A percentile compares a stretch with the other conserved stretches of the same genome.
These are phyloP conservation scores for Coniella vitis DNA, from an alignment of 2,329 filamentous ascomycete genomes.

Conservation along the genomic window DNA sequence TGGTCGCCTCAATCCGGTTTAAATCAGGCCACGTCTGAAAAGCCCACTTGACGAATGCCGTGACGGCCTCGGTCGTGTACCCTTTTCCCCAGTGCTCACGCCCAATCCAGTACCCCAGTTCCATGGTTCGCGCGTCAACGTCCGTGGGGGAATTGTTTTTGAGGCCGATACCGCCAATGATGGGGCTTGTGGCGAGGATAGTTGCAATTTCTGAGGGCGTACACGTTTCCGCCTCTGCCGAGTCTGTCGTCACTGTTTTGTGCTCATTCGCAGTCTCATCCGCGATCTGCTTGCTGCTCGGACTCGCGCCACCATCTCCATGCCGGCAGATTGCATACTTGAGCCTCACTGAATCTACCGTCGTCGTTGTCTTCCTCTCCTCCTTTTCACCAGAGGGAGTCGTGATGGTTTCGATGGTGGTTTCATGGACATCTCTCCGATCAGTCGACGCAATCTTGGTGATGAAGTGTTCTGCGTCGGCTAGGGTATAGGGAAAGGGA, in stretches of 20 bases:
- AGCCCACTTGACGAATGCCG: constrained; percentile 35
- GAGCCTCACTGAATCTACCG: too few relatives aligned
- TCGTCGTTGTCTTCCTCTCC: too few relatives aligned
- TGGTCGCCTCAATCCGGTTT: constrained; percentile 34
- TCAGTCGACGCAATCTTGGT: constrained; percentile 9
- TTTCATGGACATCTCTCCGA: too few relatives aligned
- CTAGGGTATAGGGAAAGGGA: constrained; percentile 38
- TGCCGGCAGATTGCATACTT: constrained; percentile 29
- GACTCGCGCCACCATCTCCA: too few relatives aligned
- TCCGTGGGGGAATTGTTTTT: constrained; percentile 27
- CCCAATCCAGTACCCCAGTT: constrained; percentile 44
- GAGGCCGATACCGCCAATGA: constrained; percentile 37
- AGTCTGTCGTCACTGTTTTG: too few relatives aligned
- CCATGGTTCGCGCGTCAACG: constrained; percentile 35
- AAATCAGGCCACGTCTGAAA: constrained; percentile 36
- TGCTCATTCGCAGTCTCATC: too few relatives aligned
- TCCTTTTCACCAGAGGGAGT: too few relatives aligned
- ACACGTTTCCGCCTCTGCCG: too few relatives aligned
- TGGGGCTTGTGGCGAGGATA: constrained; percentile 27
- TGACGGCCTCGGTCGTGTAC: constrained; percentile 33
- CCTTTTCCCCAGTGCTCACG: constrained; percentile 39
- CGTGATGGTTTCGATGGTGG: too few relatives aligned
- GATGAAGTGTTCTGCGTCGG: constrained; percentile 33
- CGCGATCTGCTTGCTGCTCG: too few relatives aligned
- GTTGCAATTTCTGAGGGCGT: too few relatives aligned